These are phyloP conservation scores for Aspergillus pseudoglaucus DNA, from an alignment of 2,329 filamentous ascomycete species.

Conservation along the genomic window DNA sequence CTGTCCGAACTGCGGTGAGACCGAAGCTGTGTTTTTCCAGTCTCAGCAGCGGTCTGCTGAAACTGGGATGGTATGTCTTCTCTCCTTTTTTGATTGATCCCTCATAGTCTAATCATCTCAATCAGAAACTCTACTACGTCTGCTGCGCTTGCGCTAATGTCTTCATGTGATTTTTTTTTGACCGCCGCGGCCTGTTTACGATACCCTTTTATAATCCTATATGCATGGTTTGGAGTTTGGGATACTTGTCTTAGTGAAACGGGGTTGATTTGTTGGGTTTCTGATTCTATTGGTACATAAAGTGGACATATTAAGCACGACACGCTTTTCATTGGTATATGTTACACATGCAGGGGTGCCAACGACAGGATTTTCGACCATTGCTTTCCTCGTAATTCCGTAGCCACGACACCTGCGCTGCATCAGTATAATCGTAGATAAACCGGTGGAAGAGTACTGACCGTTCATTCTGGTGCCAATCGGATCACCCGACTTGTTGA, in stretches of 20 bases:
- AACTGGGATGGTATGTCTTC: constrained; percentile 82
- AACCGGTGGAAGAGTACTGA: constrained; percentile 26
- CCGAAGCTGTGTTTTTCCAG: constrained; percentile 96
- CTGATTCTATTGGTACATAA: constrained; percentile 24
- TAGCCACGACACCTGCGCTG: constrained; percentile 68
- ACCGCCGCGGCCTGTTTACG: constrained; percentile 13
- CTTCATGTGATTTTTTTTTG: constrained; percentile 44
- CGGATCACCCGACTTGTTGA: constrained; percentile 95
- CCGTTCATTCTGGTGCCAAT: constrained; percentile 87
- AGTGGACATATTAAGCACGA: constrained; percentile 18
- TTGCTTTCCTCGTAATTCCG: constrained; percentile 82
- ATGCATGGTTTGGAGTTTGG: constrained; percentile 12
- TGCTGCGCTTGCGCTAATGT: constrained; percentile 92
- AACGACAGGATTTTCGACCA: constrained; percentile 98
- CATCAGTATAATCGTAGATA: constrained; percentile 8
- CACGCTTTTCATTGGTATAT: constrained; percentile 28
- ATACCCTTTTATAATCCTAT: constrained; percentile 23
- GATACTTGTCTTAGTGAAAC: constrained; percentile 1
- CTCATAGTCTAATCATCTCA: background rate
- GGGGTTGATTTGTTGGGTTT: constrained; percentile 4
- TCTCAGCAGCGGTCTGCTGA: constrained; percentile 94
- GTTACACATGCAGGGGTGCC: constrained; percentile 73
- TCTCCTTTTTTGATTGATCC: constrained; percentile 5
- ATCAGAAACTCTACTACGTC: constrained; percentile 86
- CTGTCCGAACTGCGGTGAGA: constrained; percentile 78